Conservation (phyloP, 352 stramenopile genomes). For the Phytophthora niederhauseri region DNA sequence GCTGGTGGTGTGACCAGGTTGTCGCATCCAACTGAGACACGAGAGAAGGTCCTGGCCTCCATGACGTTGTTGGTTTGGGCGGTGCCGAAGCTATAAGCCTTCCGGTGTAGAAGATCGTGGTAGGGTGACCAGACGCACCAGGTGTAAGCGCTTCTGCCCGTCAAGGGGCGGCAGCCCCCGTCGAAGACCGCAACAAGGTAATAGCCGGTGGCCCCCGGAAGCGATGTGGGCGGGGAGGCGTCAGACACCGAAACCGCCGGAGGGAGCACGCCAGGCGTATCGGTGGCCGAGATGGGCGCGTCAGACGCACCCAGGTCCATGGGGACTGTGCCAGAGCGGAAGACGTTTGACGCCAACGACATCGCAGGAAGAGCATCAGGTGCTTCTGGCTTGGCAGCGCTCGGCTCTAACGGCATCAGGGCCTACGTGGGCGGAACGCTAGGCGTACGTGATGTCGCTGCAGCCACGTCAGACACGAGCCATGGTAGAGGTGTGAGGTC, state of each 20-base stretch:
- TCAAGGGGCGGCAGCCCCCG: neutral
- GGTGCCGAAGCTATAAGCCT: neutral
- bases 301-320: neutral
- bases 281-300: neutral
- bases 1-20: neutral
- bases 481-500: too few relatives aligned
- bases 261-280: neutral
- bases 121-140: conserved; percentile 23
- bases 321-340: neutral
- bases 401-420: neutral
- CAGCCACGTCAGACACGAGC: neutral
- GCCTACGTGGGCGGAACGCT: neutral
- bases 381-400: neutral
- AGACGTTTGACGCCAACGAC: neutral
- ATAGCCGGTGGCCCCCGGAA: neutral
- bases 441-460: neutral
- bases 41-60: conserved; percentile 30
- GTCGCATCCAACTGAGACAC: conserved; percentile 14
- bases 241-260: neutral
- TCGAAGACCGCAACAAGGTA: conserved; percentile 17
- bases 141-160: conserved; percentile 5
- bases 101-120: conserved; percentile 10
- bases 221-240: neutral
- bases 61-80: conserved; percentile 31
- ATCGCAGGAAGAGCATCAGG: neutral